phyloP scores from a whole-genome alignment of 495 filamentous ascomycete genomes.

The Penicillium ochrochloron region DNA sequence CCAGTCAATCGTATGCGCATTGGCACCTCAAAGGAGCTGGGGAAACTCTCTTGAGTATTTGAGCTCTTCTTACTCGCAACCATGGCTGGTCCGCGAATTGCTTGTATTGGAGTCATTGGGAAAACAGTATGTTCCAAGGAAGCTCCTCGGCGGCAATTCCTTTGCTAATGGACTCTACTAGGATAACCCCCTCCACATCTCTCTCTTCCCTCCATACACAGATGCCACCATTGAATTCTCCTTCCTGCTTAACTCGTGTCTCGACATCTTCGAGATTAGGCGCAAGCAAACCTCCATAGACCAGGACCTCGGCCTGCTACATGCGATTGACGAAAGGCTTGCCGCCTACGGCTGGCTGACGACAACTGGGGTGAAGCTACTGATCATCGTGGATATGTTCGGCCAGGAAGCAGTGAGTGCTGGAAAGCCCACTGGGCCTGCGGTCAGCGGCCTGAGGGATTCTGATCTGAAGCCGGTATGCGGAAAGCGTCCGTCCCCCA shows the following conservation, averaged over 20 bases:
- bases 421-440: slow-evolving; percentile 36
- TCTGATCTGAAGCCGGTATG: slow-evolving; percentile 79
- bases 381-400: slow-evolving; percentile 85
- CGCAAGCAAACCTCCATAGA: slow-evolving; percentile 68
- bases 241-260: slow-evolving; percentile 84
- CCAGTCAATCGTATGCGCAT: neutral
- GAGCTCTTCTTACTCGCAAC: neutral
- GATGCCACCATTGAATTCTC: slow-evolving; percentile 79
- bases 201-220: slow-evolving; percentile 78
- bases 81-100: slow-evolving; percentile 60
- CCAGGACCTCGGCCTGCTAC: slow-evolving; percentile 87
- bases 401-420: slow-evolving; percentile 50
- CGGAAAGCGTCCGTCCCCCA: slow-evolving; percentile 15
- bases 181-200: slow-evolving; percentile 96
- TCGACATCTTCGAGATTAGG: slow-evolving; percentile 90
- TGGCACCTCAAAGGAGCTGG: neutral
- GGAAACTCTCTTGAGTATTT: neutral
- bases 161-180: slow-evolving; percentile 40
- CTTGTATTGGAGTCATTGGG: slow-evolving; percentile 91
- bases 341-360: slow-evolving; percentile 95
- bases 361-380: slow-evolving; percentile 91
- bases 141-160: too few species aligned
- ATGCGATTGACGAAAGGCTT: slow-evolving; percentile 89
- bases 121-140: slow-evolving; percentile 66
- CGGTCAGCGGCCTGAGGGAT: slow-evolving; percentile 68